A percentile compares a stretch with the other conserved stretches of the same genome.
Conservation (phyloP, 2,329 filamentous ascomycete genomes). For the Aquanectria penicillioides region DNA sequence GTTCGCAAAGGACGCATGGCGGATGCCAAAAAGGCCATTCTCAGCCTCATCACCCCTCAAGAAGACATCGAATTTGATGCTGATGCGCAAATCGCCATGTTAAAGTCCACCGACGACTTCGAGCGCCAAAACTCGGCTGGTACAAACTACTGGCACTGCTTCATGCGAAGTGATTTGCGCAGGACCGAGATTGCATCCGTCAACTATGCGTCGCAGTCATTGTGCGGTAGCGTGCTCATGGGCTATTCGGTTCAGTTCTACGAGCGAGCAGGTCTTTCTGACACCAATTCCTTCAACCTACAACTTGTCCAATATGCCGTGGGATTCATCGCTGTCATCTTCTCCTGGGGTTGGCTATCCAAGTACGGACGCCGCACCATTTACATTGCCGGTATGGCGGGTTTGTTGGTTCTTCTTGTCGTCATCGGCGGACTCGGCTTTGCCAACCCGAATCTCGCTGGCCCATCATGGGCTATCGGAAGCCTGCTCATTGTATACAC, state of each 20-base stretch:
- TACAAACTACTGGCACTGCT: slow-evolving; percentile 58
- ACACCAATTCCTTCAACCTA: slow-evolving; percentile 48
- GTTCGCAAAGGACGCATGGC: slow-evolving; percentile 42
- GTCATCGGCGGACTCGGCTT: slow-evolving; percentile 59
- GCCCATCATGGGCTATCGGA: slow-evolving; percentile 59
- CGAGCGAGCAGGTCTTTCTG: slow-evolving; percentile 51
- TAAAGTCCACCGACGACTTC: slow-evolving; percentile 53
- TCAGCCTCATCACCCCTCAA: slow-evolving; percentile 39
- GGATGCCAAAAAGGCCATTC: slow-evolving; percentile 30
- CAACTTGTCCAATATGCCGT: slow-evolving; percentile 55
- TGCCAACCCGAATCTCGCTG: slow-evolving; percentile 53
- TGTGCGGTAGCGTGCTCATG: slow-evolving; percentile 56
- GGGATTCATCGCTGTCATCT: slow-evolving; percentile 55
- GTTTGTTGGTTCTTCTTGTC: slow-evolving; percentile 55
- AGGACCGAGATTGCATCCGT: slow-evolving; percentile 57
- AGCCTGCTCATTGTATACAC: slow-evolving; percentile 56
- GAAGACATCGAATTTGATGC: slow-evolving; percentile 32
- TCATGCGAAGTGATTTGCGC: slow-evolving; percentile 56
- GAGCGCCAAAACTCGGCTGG: slow-evolving; percentile 53
- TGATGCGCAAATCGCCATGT: slow-evolving; percentile 33
- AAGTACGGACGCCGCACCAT: slow-evolving; percentile 56
- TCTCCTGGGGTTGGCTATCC: slow-evolving; percentile 56
- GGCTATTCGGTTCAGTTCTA: slow-evolving; percentile 68
- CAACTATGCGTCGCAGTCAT: slow-evolving; percentile 53
- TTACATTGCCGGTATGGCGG: slow-evolving; percentile 57